phyloP scores from a whole-genome alignment of 176 grass and related monocot species.

The Areca catechu region DNA sequence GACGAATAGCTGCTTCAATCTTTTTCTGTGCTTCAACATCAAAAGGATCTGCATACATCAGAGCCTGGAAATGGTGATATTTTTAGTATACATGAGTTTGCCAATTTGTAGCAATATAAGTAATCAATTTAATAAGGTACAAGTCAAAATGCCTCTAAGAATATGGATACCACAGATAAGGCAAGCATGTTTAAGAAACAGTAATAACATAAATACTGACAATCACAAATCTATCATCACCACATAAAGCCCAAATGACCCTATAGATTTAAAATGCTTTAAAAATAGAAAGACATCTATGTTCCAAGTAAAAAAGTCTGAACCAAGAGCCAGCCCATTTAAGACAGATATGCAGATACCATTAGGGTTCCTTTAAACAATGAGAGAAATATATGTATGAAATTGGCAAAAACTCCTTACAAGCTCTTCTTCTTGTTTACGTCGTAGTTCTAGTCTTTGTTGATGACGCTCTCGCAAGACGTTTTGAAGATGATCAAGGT shows the following conservation, averaged over 20 bases:
- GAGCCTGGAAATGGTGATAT: conserved; percentile 38
- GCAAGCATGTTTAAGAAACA: no score
- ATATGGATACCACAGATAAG: no score
- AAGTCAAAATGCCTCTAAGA: background rate
- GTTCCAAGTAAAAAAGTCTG: no score
- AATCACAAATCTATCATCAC: no score
- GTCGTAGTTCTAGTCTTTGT: conserved; percentile 48
- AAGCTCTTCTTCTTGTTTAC: conserved; percentile 92
- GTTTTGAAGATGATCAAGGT: conserved; percentile 68
- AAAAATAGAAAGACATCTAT: no score
- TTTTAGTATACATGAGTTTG: conserved; percentile 1
- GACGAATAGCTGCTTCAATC: conserved; percentile 95
- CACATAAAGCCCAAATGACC: no score
- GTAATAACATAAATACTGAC: no score
- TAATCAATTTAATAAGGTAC: background rate
- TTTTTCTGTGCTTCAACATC: conserved; percentile 96
- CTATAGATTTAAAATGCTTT: no score
- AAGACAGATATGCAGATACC: no score
- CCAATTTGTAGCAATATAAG: background rate
- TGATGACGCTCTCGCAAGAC: conserved; percentile 55
- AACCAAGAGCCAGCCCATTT: no score
- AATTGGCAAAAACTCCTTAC: conserved; percentile 43
- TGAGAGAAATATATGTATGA: no score
- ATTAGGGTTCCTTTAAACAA: no score
- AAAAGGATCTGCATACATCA: conserved; percentile 91